Base-by-base conservation (phyloP, 2,329 filamentous ascomycete genomes). In the Eutypa lata region DNA sequence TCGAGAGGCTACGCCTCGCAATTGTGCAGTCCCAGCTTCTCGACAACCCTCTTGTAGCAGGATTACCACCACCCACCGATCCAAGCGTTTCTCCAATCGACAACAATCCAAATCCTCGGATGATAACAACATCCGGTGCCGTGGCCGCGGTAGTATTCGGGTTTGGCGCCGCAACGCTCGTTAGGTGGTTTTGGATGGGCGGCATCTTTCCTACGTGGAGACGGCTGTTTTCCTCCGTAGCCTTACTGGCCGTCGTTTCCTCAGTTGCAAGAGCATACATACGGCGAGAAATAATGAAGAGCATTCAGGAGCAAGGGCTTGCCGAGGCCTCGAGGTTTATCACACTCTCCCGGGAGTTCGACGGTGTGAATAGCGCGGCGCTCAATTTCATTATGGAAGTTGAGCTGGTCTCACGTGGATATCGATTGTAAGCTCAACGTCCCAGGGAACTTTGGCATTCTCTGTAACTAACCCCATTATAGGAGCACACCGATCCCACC, bases 401-500 rank as follows among this genome's bases (percentile, higher is more conserved):
- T 10, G 67, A 69, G 56, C 49, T 69, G 35, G 64, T 69, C 19
- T 60, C 66, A 10, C 66, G 67, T 43, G 67, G 67, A 51, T 69
- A 68, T 53, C 62, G 67, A 61, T 57, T 69, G 67, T 68, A 58
- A 62, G n/a, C n/a, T n/a, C n/a, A n/a, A 31, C 35, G n/a, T 19
- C n/a, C 14, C 26, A 40, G 18, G 19, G 33, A 28, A 7, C 8
- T 14, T 42, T 11, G 31, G 14, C 19, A 8, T 28, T n/a, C 7
- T 11, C 44, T 43, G 33, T 28, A 22, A 53, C 60, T 64, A 53
- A 62, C 33, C 31, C 42, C 33, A 33, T 21, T 53, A 55, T 50
- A 95, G 90, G 73, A 96, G 90, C 76, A 88, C 86, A 16, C 93
- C 92, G 22, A 74, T 97, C 35, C 93, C 94, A 7, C 94, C 94